These are phyloP conservation scores for Lophiostoma macrostomum DNA, from an alignment of 495 filamentous ascomycete species.

Conservation along the genomic window DNA sequence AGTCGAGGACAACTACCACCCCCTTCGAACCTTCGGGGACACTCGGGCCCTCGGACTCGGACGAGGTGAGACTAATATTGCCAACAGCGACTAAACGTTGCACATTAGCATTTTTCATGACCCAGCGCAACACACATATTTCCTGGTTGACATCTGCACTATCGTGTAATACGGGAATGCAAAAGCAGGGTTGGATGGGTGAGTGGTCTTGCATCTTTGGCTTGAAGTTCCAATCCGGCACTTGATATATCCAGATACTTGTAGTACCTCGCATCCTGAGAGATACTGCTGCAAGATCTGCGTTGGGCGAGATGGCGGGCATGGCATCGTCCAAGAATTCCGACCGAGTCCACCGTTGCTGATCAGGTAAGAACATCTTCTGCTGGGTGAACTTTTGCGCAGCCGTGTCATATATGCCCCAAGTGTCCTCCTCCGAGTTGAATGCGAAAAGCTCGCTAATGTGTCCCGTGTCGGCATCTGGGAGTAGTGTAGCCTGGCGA, in stretches of 20 bases:
- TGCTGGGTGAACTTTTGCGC: slow-evolving; percentile 21
- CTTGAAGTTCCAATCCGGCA: slow-evolving; percentile 21
- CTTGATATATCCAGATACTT: slow-evolving; percentile 29
- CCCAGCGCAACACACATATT: slow-evolving; percentile 28
- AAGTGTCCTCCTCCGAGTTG: slow-evolving; percentile 30
- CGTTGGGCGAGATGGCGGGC: slow-evolving; percentile 27
- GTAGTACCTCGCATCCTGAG: slow-evolving; percentile 26
- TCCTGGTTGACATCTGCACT: slow-evolving; percentile 25
- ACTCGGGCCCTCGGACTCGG: slow-evolving; percentile 3
- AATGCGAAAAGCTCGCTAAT: slow-evolving; percentile 34
- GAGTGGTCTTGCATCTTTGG: slow-evolving; percentile 9
- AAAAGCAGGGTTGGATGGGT: slow-evolving; percentile 29
- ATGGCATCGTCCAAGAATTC: slow-evolving; percentile 33
- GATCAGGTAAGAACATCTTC: slow-evolving; percentile 31
- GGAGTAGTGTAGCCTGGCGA: slow-evolving; percentile 30
- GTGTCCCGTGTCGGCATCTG: slow-evolving; percentile 24
- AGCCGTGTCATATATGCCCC: slow-evolving; percentile 32
- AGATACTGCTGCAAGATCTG: slow-evolving; percentile 30
- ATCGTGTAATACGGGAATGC: slow-evolving; percentile 25
- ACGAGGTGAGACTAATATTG: slow-evolving; percentile 13
- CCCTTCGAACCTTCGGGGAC: slow-evolving; percentile 24
- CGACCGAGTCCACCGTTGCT: slow-evolving; percentile 29
- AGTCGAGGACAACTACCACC: slow-evolving; percentile 32
- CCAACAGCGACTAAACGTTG: slow-evolving; percentile 30
- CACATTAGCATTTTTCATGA: slow-evolving; percentile 9